Percentiles rank a stretch among this genome's conserved stretches.
These are phyloP conservation scores for Endothia cerciana DNA, from an alignment of 2,329 filamentous ascomycete genomes.

Conservation along the genomic window DNA sequence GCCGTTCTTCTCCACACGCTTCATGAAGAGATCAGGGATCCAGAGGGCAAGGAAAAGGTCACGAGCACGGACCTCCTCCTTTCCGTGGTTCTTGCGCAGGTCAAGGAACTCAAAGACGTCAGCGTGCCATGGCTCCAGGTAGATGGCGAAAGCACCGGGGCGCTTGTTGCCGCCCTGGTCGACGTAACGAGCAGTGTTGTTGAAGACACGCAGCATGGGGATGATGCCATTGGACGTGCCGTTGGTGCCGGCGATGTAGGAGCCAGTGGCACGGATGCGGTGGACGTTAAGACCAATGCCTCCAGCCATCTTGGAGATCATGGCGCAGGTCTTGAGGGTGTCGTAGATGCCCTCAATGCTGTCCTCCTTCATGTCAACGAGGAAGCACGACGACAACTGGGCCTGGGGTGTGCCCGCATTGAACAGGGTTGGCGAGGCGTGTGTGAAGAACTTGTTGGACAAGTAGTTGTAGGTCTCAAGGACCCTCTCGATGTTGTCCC, in stretches of 20 bases:
- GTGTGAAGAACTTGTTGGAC: conserved; percentile 98
- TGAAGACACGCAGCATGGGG: conserved; percentile 98
- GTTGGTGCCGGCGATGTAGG: conserved; percentile 97
- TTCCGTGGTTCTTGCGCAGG: conserved; percentile 98
- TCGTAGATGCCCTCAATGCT: conserved; percentile 99
- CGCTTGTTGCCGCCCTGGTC: conserved; percentile 99
- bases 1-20: conserved; percentile 94
- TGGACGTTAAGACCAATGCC: conserved; percentile 97
- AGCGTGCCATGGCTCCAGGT: conserved; percentile 98
- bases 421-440: conserved; percentile 97
- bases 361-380: conserved; percentile 99
- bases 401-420: conserved; percentile 94
- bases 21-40: conserved; percentile 99
- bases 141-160: conserved; percentile 97
- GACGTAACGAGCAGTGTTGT: conserved; percentile 98
- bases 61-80: conserved; percentile 95
- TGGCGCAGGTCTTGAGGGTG: conserved; percentile 97
- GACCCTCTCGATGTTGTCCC: conserved; percentile 89
- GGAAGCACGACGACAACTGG: conserved; percentile 96
- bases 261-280: conserved; percentile 94
- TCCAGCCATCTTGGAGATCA: conserved; percentile 99
- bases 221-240: conserved; percentile 97
- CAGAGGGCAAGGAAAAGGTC: conserved; percentile 97
- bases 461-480: conserved; percentile 99
- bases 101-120: conserved; percentile 98